Percentiles rank a stretch among this genome's conserved stretches.
Evolutionary conservation across 768 basidiomycete species (phyloP).

Genomic region (Mycena epipterygia): DNA sequence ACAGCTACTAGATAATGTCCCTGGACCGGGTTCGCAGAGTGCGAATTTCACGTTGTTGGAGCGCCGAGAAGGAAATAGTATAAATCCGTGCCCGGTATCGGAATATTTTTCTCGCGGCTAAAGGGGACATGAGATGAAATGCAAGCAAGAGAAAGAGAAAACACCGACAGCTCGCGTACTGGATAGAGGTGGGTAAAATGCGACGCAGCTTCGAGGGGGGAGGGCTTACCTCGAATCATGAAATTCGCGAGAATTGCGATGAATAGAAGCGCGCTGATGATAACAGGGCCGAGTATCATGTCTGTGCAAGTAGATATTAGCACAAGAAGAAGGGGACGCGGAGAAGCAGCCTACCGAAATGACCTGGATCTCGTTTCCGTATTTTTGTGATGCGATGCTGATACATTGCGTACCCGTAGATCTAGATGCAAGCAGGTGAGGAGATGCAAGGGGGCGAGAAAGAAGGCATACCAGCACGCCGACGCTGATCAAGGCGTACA

Average conservation of each 20-base stretch:
- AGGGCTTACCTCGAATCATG: constrained; percentile 78
- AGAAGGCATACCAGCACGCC: constrained; percentile 67
- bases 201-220: constrained; percentile 3
- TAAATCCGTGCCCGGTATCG: constrained; percentile 48
- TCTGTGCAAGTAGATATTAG: constrained; percentile 59
- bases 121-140: not conserved
- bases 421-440: constrained; percentile 51
- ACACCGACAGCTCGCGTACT: constrained; percentile 75
- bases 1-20: not conserved
- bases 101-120: constrained; percentile 51
- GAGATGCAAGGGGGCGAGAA: not conserved
- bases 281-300: constrained; percentile 82
- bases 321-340: not conserved
- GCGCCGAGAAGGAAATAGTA: constrained; percentile 20
- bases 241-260: constrained; percentile 92
- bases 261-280: constrained; percentile 89
- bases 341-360: constrained; percentile 75
- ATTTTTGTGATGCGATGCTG: constrained; percentile 94
- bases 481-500: constrained; percentile 86
- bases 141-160: not conserved
- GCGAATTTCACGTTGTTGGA: not conserved
- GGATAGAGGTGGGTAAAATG: constrained; percentile 15
- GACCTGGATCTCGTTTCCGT: constrained; percentile 86
- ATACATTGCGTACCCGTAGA: constrained; percentile 90
- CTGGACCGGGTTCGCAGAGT: too few species aligned